Conservation (phyloP, 768 basidiomycete genomes). For the Coprinopsis marcescibilis region DNA sequence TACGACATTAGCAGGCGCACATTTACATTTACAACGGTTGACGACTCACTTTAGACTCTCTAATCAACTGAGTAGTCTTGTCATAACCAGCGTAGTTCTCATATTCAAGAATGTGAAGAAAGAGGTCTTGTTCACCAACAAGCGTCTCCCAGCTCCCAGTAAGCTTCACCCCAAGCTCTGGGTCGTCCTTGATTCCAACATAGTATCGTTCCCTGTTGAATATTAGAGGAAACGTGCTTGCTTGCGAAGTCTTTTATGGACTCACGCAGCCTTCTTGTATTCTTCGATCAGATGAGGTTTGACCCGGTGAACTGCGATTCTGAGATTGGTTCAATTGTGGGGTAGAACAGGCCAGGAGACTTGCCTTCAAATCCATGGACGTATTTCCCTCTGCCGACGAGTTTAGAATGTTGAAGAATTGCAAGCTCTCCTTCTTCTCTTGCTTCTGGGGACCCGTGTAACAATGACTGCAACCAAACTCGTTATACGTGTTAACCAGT, state of each 20-base stretch:
- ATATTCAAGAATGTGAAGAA: constrained; percentile 80
- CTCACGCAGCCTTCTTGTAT: constrained; percentile 88
- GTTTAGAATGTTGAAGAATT: constrained; percentile 74
- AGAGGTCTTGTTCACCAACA: constrained; percentile 87
- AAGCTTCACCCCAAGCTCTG: constrained; percentile 74
- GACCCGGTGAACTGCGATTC: constrained; percentile 72
- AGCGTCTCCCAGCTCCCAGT: constrained; percentile 92
- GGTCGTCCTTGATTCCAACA: constrained; percentile 67
- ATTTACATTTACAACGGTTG: constrained; percentile 4
- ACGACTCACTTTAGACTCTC: constrained; percentile 54
- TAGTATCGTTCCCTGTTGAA: constrained; percentile 74
- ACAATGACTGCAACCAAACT: constrained; percentile 52
- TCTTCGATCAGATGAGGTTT: constrained; percentile 74
- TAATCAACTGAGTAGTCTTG: constrained; percentile 59
- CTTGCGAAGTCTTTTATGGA: constrained; percentile 5
- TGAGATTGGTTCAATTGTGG: constrained; percentile 5
- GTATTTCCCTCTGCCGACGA: constrained; percentile 92
- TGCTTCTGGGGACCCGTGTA: constrained; percentile 93
- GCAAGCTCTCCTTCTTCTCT: constrained; percentile 76
- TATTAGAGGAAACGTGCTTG: constrained; percentile 6
- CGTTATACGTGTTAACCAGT: constrained; percentile 5
- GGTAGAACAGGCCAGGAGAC: constrained; percentile 18
- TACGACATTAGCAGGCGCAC: not conserved
- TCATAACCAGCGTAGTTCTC: constrained; percentile 91
- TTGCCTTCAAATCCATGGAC: constrained; percentile 85